Evolutionary conservation across 2,329 filamentous ascomycete species (phyloP).

Genomic region (Aspergillus brunneoviolaceus): DNA sequence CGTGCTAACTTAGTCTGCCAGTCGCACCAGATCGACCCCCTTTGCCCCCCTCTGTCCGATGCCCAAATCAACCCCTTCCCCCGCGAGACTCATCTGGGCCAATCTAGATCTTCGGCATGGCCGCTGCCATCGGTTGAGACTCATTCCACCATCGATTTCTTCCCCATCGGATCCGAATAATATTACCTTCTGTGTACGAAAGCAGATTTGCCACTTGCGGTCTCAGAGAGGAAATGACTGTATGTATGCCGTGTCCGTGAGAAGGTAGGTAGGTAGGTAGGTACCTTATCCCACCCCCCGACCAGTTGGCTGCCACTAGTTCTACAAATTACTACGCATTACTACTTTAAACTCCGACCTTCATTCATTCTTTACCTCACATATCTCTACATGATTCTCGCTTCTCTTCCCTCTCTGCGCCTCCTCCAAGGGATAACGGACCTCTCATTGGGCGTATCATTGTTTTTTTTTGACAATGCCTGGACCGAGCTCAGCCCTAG

Average conservation of each 20-base stretch:
- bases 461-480: background rate
- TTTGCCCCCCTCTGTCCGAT: background rate
- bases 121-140: background rate
- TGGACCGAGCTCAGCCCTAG: background rate
- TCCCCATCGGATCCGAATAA: background rate
- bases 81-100: slow-evolving; percentile 6
- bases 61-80: background rate
- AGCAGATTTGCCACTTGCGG: background rate
- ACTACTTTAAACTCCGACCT: too few relatives aligned
- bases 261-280: too few relatives aligned
- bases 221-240: too few relatives aligned
- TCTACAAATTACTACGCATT: too few relatives aligned
- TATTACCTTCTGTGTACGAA: background rate
- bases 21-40: background rate
- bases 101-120: slow-evolving; percentile 8
- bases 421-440: background rate
- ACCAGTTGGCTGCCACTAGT: too few relatives aligned
- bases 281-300: too few relatives aligned
- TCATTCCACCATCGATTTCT: background rate
- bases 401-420: background rate
- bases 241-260: too few relatives aligned
- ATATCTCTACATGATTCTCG: too few relatives aligned
- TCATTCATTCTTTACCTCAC: background rate
- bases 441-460: background rate
- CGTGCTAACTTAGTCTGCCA: background rate